phyloP scores from a whole-genome alignment of 768 basidiomycete species.

The Xerocomellus intermedius region DNA sequence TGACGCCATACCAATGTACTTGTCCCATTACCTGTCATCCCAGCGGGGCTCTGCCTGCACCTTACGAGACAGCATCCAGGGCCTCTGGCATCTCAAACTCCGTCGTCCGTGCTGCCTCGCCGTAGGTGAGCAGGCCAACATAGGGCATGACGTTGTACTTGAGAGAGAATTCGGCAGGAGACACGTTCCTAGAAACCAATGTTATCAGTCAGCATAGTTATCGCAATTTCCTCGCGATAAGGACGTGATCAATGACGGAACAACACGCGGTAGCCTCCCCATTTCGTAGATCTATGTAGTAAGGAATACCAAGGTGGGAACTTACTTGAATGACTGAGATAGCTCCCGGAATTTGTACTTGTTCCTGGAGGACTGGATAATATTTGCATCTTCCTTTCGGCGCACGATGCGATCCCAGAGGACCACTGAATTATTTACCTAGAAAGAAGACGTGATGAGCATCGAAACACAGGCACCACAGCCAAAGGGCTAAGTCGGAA shows the following conservation, averaged over 20 bases:
- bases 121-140: slow-evolving; percentile 76
- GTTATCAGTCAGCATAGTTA: slow-evolving; percentile 16
- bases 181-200: slow-evolving; percentile 50
- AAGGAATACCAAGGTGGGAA: slow-evolving; percentile 16
- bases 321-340: slow-evolving; percentile 72
- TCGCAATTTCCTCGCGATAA: slow-evolving; percentile 12
- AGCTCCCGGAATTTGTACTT: slow-evolving; percentile 84
- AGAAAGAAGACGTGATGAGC: slow-evolving; percentile 16
- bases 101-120: slow-evolving; percentile 59
- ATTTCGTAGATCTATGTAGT: background rate
- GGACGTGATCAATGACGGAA: slow-evolving; percentile 10
- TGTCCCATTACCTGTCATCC: background rate
- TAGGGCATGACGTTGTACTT: slow-evolving; percentile 92
- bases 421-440: slow-evolving; percentile 77
- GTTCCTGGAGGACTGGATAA: slow-evolving; percentile 55
- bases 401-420: slow-evolving; percentile 91
- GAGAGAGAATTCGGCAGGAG: slow-evolving; percentile 66
- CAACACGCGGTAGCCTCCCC: slow-evolving; percentile 21
- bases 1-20: slow-evolving; percentile 15
- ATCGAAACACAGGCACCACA: slow-evolving; percentile 3
- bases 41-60: background rate
- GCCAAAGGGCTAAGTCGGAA: slow-evolving; percentile 24
- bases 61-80: slow-evolving; percentile 30
- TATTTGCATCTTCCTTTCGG: slow-evolving; percentile 69
- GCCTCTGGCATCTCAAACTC: slow-evolving; percentile 37